Evolutionary conservation across 306 rosid genomes (phyloP).

Genomic region (Hylodesmum podocarpum): DNA sequence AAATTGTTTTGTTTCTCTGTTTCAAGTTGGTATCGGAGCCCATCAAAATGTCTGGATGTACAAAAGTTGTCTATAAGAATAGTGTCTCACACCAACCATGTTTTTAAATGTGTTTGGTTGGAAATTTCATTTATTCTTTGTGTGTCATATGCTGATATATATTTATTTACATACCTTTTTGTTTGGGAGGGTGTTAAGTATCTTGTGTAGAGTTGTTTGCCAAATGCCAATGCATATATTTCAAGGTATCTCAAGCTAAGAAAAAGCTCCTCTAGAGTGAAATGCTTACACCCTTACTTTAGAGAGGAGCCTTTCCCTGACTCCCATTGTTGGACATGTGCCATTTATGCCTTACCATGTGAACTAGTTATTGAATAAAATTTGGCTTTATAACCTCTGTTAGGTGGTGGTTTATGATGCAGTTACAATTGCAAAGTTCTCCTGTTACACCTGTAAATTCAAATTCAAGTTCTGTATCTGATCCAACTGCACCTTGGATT

Average conservation of each 20-base stretch:
- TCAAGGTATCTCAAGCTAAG: background rate
- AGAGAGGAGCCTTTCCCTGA: background rate
- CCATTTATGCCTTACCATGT: slow-evolving; percentile 10
- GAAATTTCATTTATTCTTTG: background rate
- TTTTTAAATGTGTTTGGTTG: background rate
- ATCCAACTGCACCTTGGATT: slow-evolving; percentile 52
- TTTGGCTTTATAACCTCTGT: slow-evolving; percentile 27
- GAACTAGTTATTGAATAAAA: slow-evolving; percentile 26
- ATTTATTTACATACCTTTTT: background rate
- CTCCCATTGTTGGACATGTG: background rate
- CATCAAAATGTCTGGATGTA: background rate
- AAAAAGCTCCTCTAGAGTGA: background rate
- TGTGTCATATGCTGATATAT: background rate
- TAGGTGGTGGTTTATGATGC: slow-evolving; percentile 39
- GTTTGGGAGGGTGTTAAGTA: background rate
- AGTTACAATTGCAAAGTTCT: slow-evolving; percentile 69
- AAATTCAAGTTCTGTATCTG: slow-evolving; percentile 64
- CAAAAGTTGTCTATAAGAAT: background rate
- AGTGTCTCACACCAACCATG: background rate
- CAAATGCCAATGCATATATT: background rate
- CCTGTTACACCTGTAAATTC: slow-evolving; percentile 74
- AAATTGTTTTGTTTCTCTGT: background rate
- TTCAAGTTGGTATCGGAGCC: background rate
- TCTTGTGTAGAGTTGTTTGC: background rate
- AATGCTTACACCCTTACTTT: background rate